Percentiles rank a stretch among this genome's conserved stretches.
These are phyloP conservation scores for Mortierella sp. DNA, from an alignment of 371 early-diverging fungal genomes.

Conservation along the genomic window DNA sequence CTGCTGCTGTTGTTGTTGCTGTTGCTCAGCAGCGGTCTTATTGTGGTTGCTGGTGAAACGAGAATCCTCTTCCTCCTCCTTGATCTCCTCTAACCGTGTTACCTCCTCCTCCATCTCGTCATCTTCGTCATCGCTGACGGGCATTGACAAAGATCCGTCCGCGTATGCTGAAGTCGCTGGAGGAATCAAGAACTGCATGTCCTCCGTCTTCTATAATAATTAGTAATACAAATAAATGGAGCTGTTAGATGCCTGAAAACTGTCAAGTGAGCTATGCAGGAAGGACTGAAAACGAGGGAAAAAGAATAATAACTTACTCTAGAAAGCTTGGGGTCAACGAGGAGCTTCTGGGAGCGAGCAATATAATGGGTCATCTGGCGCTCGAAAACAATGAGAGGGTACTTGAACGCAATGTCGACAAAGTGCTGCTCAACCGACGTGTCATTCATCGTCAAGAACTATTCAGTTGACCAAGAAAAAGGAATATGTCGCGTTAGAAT, in stretches of 20 bases:
- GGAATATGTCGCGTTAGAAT: neutral
- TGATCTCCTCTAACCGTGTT: slow-evolving; percentile 45
- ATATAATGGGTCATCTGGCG: slow-evolving; percentile 58
- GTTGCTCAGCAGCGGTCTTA: neutral
- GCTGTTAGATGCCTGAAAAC: neutral
- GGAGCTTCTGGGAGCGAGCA: slow-evolving; percentile 44
- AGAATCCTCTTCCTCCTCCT: slow-evolving; percentile 48
- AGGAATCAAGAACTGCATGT: slow-evolving; percentile 44
- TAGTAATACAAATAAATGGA: neutral
- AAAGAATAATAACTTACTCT: slow-evolving; percentile 19
- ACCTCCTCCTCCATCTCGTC: slow-evolving; percentile 30
- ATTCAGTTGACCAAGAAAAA: neutral
- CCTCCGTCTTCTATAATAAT: slow-evolving; percentile 27
- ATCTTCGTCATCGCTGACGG: slow-evolving; percentile 55
- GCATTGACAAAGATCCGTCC: slow-evolving; percentile 56
- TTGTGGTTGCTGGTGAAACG: too few relatives aligned
- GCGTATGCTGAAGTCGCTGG: slow-evolving; percentile 52
- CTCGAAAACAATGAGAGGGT: slow-evolving; percentile 60
- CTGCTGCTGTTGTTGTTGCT: slow-evolving; percentile 14
- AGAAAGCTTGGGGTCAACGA: slow-evolving; percentile 51
- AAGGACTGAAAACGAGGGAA: neutral
- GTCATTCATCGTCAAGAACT: slow-evolving; percentile 62
- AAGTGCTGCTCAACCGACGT: slow-evolving; percentile 63
- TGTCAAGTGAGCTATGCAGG: too few relatives aligned
- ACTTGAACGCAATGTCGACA: slow-evolving; percentile 63